Conservation (phyloP, 768 basidiomycete species). For the Kwoniella europaea region DNA sequence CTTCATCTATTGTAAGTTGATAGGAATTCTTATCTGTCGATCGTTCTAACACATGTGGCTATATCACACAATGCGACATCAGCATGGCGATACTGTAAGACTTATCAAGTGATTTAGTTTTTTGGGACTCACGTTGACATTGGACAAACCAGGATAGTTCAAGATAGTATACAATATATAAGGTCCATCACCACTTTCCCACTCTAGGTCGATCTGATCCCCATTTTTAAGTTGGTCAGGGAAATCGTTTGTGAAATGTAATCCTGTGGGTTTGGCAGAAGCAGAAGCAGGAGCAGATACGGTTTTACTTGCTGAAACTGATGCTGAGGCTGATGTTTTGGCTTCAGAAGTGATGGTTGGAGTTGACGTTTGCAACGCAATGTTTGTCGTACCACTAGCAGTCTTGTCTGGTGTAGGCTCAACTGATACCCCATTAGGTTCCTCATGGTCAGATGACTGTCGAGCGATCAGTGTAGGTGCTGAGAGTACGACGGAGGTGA, state of each 20-base stretch:
- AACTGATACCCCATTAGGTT: background rate
- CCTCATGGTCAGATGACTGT: background rate
- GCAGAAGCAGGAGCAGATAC: background rate
- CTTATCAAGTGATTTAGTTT: background rate
- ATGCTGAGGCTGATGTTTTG: background rate
- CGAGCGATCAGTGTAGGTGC: background rate
- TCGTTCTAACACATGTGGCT: slow-evolving; percentile 5
- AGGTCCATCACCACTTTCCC: slow-evolving; percentile 20
- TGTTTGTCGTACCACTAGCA: background rate
- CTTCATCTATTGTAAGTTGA: background rate
- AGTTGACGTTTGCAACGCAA: background rate
- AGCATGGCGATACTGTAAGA: background rate
- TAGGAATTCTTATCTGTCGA: background rate
- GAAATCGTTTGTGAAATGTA: slow-evolving; percentile 16
- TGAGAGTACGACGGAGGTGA: background rate
- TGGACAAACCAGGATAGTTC: slow-evolving; percentile 9
- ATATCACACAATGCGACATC: too few species aligned
- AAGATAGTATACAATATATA: slow-evolving; percentile 19
- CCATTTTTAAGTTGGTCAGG: slow-evolving; percentile 10
- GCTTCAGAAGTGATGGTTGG: background rate
- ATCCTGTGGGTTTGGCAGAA: background rate
- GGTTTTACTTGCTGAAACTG: background rate
- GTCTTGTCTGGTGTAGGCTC: background rate
- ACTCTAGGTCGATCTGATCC: slow-evolving; percentile 2
- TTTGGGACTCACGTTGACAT: slow-evolving; percentile 7